These are phyloP conservation scores for Cystobasidium slooffiae DNA, from an alignment of 1,284 basidiomycete species.

Conservation along the genomic window DNA sequence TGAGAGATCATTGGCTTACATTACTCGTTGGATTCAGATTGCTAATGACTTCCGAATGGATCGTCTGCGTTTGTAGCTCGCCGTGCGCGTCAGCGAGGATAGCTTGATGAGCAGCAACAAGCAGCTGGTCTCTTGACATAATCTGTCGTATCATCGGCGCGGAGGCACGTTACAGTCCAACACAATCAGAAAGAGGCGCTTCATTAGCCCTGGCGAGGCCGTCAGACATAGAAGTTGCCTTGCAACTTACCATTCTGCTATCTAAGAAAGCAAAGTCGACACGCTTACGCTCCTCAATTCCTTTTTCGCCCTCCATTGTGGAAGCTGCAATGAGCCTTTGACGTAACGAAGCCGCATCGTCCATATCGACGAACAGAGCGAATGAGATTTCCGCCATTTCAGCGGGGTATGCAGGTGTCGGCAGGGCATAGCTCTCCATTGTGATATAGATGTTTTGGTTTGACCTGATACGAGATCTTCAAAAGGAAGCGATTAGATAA, in stretches of 20 bases:
- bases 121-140: slow-evolving; percentile 72
- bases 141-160: slow-evolving; percentile 61
- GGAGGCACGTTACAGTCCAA: no score
- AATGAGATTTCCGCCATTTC: slow-evolving; percentile 53
- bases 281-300: slow-evolving; percentile 69
- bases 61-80: slow-evolving; percentile 70
- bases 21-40: slow-evolving; percentile 81
- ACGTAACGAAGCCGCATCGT: slow-evolving; percentile 67
- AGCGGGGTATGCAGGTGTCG: slow-evolving; percentile 20
- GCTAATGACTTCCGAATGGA: slow-evolving; percentile 86
- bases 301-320: slow-evolving; percentile 65
- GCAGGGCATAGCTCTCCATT: slow-evolving; percentile 34
- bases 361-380: slow-evolving; percentile 70
- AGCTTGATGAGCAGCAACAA: slow-evolving; percentile 79
- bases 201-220: no score
- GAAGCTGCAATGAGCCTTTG: slow-evolving; percentile 69
- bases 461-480: neutral
- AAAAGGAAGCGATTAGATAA: neutral
- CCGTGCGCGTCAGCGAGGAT: slow-evolving; percentile 69
- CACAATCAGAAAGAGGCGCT: no score
- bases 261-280: slow-evolving; percentile 90
- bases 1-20: slow-evolving; percentile 5
- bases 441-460: neutral
- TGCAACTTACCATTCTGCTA: slow-evolving; percentile 63
- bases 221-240: no score